phyloP scores from a whole-genome alignment of 805 yeast species.

The Kurtzmaniella fragi region DNA sequence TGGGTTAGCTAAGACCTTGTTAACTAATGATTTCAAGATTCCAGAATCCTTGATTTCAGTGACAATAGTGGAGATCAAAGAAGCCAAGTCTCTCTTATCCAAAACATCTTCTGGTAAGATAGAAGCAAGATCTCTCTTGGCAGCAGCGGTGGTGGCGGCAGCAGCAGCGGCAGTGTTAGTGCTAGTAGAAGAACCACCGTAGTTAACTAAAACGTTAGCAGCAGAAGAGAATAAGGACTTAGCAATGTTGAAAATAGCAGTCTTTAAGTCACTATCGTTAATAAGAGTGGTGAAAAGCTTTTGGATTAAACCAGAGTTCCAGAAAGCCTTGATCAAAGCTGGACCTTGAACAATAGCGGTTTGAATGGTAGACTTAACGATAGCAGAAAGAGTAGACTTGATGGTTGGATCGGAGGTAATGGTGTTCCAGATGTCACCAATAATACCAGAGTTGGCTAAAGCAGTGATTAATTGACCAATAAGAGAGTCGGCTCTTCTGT shows the following conservation, averaged over 20 bases:
- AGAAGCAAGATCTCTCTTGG: conserved; percentile 7
- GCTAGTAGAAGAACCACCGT: conserved; percentile 8
- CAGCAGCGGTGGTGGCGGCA: conserved; percentile 9
- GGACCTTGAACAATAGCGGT: conserved; percentile 36
- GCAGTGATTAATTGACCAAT: conserved; percentile 33
- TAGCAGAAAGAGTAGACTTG: conserved; percentile 16
- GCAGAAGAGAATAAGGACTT: conserved; percentile 30
- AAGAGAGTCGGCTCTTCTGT: conserved; percentile 31
- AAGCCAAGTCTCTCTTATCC: conserved; percentile 31
- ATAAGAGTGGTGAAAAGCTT: conserved; percentile 25
- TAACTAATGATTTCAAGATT: conserved; percentile 22
- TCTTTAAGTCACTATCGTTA: conserved; percentile 28
- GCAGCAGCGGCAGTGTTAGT: conserved; percentile 12
- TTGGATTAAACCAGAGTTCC: conserved; percentile 36
- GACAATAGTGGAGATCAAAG: conserved; percentile 23
- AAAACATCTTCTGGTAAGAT: conserved; percentile 16
- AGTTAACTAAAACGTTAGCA: conserved; percentile 17
- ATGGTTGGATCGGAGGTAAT: conserved; percentile 30
- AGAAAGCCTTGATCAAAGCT: conserved; percentile 34
- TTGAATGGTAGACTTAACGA: conserved; percentile 26
- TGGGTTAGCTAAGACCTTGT: conserved; percentile 35
- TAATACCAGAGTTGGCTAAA: conserved; percentile 33
- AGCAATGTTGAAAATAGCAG: conserved; percentile 28
- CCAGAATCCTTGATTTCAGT: conserved; percentile 30
- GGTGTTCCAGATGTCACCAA: conserved; percentile 28